phyloP scores from a whole-genome alignment of 371 early-diverging fungal genomes.

The Actinomucor elegans region DNA sequence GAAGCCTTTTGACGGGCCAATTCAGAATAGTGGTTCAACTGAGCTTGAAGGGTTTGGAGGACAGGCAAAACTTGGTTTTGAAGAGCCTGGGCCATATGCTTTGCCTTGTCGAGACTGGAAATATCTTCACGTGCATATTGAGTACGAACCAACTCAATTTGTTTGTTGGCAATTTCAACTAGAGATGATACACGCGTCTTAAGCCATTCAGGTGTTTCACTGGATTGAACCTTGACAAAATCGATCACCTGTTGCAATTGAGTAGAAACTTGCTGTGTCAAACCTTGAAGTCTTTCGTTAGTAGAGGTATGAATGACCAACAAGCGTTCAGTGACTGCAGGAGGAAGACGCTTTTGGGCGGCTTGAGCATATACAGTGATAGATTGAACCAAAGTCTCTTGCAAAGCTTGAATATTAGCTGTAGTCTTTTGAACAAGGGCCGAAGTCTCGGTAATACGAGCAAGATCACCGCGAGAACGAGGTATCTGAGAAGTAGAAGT shows the following conservation, averaged over 20 bases:
- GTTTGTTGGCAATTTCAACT: slow-evolving; percentile 51
- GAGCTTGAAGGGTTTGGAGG: slow-evolving; percentile 48
- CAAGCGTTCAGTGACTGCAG: slow-evolving; percentile 29
- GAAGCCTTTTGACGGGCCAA: slow-evolving; percentile 29
- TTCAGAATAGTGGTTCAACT: slow-evolving; percentile 37
- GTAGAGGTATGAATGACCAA: slow-evolving; percentile 19
- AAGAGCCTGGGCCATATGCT: slow-evolving; percentile 51
- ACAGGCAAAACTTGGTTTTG: slow-evolving; percentile 62
- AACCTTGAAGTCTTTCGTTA: slow-evolving; percentile 10
- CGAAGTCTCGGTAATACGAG: slow-evolving; percentile 28
- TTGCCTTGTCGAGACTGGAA: slow-evolving; percentile 54
- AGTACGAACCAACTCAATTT: slow-evolving; percentile 46
- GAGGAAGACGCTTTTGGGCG: slow-evolving; percentile 32
- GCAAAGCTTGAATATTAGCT: slow-evolving; percentile 32
- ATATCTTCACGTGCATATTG: slow-evolving; percentile 52
- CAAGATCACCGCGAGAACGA: slow-evolving; percentile 36
- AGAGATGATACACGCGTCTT: slow-evolving; percentile 50
- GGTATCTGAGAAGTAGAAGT: slow-evolving; percentile 23
- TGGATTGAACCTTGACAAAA: slow-evolving; percentile 49
- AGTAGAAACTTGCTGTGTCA: slow-evolving; percentile 35
- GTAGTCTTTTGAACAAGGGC: slow-evolving; percentile 31
- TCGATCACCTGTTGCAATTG: slow-evolving; percentile 24
- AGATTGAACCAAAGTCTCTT: slow-evolving; percentile 29
- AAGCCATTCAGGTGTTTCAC: slow-evolving; percentile 50
- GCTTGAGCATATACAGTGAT: slow-evolving; percentile 32